Conservation (phyloP, 768 basidiomycete genomes). For the Leccinum barrowsii region DNA sequence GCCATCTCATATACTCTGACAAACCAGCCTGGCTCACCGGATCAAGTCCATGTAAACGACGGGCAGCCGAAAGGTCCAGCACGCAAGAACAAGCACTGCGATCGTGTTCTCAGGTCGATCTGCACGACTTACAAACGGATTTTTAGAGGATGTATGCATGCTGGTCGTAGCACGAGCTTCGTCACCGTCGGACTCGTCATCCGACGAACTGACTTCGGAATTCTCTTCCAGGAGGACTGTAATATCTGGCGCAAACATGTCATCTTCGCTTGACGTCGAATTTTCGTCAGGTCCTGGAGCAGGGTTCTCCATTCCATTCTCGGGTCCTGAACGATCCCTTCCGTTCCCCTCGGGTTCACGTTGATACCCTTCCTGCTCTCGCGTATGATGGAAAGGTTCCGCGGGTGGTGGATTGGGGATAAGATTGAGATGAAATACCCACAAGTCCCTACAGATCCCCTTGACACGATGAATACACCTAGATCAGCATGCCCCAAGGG, state of each 20-base stretch:
- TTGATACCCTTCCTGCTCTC: constrained; percentile 32
- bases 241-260: constrained; percentile 34
- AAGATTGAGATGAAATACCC: constrained; percentile 69
- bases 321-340: constrained; percentile 8
- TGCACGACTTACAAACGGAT: constrained; percentile 25
- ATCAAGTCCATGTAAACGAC: constrained; percentile 73
- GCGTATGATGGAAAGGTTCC: constrained; percentile 54
- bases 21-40: constrained; percentile 43
- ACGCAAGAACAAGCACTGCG: constrained; percentile 67
- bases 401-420: constrained; percentile 56
- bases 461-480: constrained; percentile 27
- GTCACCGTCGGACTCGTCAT: constrained; percentile 24
- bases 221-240: constrained; percentile 38
- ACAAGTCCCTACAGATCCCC: constrained; percentile 76
- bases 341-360: constrained; percentile 4
- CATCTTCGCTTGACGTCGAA: constrained; percentile 20
- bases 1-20: background rate
- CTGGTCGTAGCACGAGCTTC: constrained; percentile 9
- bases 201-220: constrained; percentile 34
- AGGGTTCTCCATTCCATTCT: constrained; percentile 17
- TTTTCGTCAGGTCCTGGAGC: constrained; percentile 8
- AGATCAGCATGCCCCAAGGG: background rate
- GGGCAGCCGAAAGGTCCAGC: constrained; percentile 79
- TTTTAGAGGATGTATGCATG: constrained; percentile 4
- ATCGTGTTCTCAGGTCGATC: constrained; percentile 50